These are phyloP conservation scores for Vicia faba DNA, from an alignment of 306 rosid genomes.

Conservation along the genomic window DNA sequence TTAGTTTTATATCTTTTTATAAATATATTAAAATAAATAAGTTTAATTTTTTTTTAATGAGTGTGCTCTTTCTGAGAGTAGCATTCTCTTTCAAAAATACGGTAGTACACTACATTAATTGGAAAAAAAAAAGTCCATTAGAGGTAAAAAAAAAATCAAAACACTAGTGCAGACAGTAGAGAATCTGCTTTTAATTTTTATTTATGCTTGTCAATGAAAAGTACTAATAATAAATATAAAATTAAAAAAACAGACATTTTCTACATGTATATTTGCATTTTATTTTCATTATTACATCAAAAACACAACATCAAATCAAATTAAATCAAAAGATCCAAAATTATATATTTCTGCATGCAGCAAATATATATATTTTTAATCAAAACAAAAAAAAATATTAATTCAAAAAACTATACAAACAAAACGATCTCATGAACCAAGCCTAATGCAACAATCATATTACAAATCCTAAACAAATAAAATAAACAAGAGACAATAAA, in stretches of 20 bases:
- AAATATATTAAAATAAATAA: too few species aligned
- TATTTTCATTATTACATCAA: neutral
- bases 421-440: too few species aligned
- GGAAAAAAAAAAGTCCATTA: neutral
- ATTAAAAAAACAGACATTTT: neutral
- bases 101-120: neutral
- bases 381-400: too few species aligned
- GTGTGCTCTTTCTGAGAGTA: too few species aligned
- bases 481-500: constrained; percentile 3
- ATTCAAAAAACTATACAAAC: too few species aligned
- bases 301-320: neutral
- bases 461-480: neutral
- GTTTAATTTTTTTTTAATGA: too few species aligned
- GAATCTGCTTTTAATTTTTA: constrained; percentile 42
- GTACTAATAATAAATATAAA: neutral
- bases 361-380: too few species aligned
- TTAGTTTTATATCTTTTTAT: too few species aligned
- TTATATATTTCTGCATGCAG: neutral
- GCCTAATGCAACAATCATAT: too few species aligned
- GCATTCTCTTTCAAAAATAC: neutral
- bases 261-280: neutral
- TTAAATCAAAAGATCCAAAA: neutral
- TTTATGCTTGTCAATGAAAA: constrained; percentile 34
- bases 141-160: constrained; percentile 14
- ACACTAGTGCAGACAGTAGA: neutral